These are phyloP conservation scores for Melastoma malabathricum DNA, from an alignment of 345 rosid genomes.

Conservation along the genomic window DNA sequence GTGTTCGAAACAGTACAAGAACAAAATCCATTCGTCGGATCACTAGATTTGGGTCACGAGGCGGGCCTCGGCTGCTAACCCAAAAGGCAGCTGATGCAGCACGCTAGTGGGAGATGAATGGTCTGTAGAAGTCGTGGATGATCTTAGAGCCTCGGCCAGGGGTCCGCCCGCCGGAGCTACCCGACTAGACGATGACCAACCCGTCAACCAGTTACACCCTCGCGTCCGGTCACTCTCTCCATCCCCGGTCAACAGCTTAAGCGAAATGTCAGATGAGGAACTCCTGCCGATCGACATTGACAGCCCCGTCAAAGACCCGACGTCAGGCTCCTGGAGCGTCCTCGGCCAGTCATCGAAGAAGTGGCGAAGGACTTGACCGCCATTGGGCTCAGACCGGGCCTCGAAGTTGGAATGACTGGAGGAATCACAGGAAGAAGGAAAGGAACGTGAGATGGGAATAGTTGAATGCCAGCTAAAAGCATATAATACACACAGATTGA, in stretches of 20 bases:
- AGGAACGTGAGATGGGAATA: slow-evolving; percentile 28
- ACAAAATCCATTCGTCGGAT: too few species aligned
- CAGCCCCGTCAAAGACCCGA: slow-evolving; percentile 35
- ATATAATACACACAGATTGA: slow-evolving; percentile 5
- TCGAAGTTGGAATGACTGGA: too few species aligned
- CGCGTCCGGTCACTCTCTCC: slow-evolving; percentile 34
- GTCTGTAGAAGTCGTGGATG: slow-evolving; percentile 21
- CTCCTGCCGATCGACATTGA: slow-evolving; percentile 72
- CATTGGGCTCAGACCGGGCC: slow-evolving; percentile 12
- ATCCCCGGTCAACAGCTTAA: slow-evolving; percentile 67
- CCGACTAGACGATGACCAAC: slow-evolving; percentile 39
- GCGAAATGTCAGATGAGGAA: slow-evolving; percentile 61
- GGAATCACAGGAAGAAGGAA: slow-evolving; percentile 10
- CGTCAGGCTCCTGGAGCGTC: slow-evolving; percentile 30
- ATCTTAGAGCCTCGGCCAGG: slow-evolving; percentile 68
- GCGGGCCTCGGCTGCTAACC: slow-evolving; percentile 8
- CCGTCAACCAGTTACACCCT: slow-evolving; percentile 35
- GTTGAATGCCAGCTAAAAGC: slow-evolving; percentile 22
- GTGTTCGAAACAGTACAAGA: too few species aligned
- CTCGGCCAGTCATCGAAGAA: slow-evolving; percentile 95
- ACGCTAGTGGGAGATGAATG: slow-evolving; percentile 72
- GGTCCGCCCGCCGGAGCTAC: slow-evolving; percentile 76
- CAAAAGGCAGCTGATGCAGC: slow-evolving; percentile 45
- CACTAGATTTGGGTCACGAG: slow-evolving; percentile 5
- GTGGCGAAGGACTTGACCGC: slow-evolving; percentile 57